A percentile compares a stretch with the other conserved stretches of the same genome.
Evolutionary conservation across 169 alveolate genomes (phyloP).

Genomic region (Theileria sp.): DNA sequence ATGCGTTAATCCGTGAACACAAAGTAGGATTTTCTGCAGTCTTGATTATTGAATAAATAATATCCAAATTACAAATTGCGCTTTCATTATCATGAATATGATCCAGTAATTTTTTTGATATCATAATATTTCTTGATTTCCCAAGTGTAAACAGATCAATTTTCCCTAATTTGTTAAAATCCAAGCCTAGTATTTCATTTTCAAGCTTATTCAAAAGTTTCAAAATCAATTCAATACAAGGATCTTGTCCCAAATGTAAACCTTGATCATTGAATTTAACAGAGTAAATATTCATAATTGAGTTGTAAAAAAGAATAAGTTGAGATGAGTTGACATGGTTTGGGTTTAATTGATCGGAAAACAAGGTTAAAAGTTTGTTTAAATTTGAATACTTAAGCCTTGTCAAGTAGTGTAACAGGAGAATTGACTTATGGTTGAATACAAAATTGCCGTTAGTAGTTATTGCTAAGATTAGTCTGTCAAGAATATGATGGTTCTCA

Average conservation of each 20-base stretch:
- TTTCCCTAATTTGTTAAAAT: background rate
- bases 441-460: slow-evolving; percentile 8
- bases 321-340: background rate
- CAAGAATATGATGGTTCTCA: background rate
- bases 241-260: background rate
- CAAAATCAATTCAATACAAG: background rate
- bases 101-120: background rate
- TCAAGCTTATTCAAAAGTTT: slow-evolving; percentile 1
- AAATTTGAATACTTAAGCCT: background rate
- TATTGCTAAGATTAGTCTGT: slow-evolving; percentile 1
- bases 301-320: background rate
- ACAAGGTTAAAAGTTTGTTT: background rate
- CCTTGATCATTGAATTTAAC: background rate
- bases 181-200: background rate
- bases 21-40: background rate
- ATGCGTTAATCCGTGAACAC: background rate
- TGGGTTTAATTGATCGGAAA: background rate
- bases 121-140: background rate
- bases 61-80: background rate
- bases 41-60: background rate
- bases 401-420: slow-evolving; percentile 44
- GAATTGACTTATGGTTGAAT: slow-evolving; percentile 25
- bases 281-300: background rate
- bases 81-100: background rate
- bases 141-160: slow-evolving; percentile 8